Base-by-base conservation (phyloP, 352 stramenopile genomes). In the Pythium rishiriense region DNA sequence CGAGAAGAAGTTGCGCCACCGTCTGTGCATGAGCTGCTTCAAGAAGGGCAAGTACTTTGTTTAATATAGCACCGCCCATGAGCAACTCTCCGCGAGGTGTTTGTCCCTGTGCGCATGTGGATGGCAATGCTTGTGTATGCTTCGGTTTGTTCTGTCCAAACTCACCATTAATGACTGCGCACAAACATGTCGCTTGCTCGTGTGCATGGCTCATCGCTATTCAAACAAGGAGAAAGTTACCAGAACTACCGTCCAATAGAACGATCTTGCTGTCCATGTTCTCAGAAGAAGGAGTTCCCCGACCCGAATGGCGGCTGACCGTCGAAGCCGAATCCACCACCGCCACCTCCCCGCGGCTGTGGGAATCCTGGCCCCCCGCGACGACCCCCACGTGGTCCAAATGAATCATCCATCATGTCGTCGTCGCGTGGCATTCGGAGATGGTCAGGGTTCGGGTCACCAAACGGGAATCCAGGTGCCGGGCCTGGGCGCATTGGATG, bases 11-110 rank as follows among this genome's bases (percentile, higher is more conserved):
- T 72, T 96, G 41, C 84, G 87, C 70, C 87, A 96, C 71, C 85
- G 87, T 57, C 63, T 96, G 50, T 96, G 87, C 80, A 96, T 96
- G 85, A 91, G 80, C 75, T 96, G 87, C 77, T 96, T 91, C 78
- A 96, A 96, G 81, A 94, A 96, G 79, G 87, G 87, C 79, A 93
- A 86, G 70, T 96, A 96, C 75, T 96, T 96, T 76, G 82, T 88
- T 65, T 93, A 89, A 69, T 53, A 58, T 46, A 71, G 57, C 59
- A 55, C 46, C 43, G 57, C 50, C 42, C 41, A 51, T 48, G 31
- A 65, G 21, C 35, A 42, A 64, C 35, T 43, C 33, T n/a, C 12
- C 14, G 37, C 22, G 22, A 47, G 46, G 31, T 58, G 21, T 22
- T 12, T 10, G 29, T 55, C 2, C 19, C 21, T 17, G 24, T 37